Evolutionary conservation across 2,329 filamentous ascomycete species (phyloP), one percentile per base, ranked within the genome.

Genomic region (Exophiala oligosperma): DNA sequence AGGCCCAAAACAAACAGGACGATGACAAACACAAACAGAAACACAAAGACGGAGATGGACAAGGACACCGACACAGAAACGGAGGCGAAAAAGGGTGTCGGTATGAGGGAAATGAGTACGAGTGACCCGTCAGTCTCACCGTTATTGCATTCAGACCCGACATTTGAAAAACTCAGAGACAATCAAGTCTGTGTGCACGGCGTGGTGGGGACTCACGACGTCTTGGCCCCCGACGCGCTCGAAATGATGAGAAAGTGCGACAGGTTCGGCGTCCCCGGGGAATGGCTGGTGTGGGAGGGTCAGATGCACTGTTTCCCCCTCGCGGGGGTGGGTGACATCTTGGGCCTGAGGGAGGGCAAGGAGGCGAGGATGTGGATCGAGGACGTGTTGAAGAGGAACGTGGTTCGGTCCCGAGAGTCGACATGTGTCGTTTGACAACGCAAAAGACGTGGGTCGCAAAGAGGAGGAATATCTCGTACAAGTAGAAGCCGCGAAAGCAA

Each of bases 221-320:
- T 85, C 0, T 68, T 86, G 1, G 73, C 74, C 0, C 81, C 82
- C 0, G 83, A 85, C 62, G 80, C 76, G 1, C 61, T 81, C 1
- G 61, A 74, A 0, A 81, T 84, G 49, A 67, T 79, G 4, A 74
- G 81, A 2, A 76, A 73, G 54, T 79, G 77, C 5, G 71, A 72
- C 28, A 67, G 77, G 44, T 66, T 70, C 17, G 74, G 76, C 0
- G 74, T 85, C 0, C 49, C 69, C 1, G 83, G 83, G 0, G 72
- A 81, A 55, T 85, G 83, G 84, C 63, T 86, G 41, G 72, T 82
- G 8, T 86, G 83, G 83, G 77, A 82, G 17, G 78, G 78, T 17
- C 80, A 84, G 70, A 85, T 86, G 80, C 83, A 86, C 68, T 83
- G 80, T 59, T 85, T 84, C 52, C 76, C 80, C 1, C 67, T 85